These are phyloP conservation scores for Gaeumannomyces sp. DNA, from an alignment of 2,329 filamentous ascomycete species.

Conservation along the genomic window DNA sequence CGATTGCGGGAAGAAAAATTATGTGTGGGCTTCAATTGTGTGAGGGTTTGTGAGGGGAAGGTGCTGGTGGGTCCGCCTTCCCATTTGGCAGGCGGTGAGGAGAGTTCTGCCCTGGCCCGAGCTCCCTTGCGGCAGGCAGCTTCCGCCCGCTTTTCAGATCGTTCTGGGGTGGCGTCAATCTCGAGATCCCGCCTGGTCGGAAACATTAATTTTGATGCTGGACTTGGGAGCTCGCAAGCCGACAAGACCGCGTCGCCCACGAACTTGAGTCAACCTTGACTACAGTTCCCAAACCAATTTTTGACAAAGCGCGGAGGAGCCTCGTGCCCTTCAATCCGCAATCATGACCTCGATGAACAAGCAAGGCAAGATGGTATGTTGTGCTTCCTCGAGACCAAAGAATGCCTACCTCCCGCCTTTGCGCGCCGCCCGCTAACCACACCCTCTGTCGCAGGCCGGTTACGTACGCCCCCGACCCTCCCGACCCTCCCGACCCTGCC, in stretches of 20 bases:
- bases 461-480: slow-evolving; percentile 48
- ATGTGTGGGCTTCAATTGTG: slow-evolving; percentile 7
- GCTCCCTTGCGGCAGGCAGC: background rate
- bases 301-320: slow-evolving; percentile 34
- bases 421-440: slow-evolving; percentile 54
- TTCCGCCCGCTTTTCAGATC: background rate
- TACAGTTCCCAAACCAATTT: slow-evolving; percentile 37
- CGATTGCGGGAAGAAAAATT: slow-evolving; percentile 9
- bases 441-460: slow-evolving; percentile 53
- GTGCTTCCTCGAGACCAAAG: slow-evolving; percentile 19
- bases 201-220: slow-evolving; percentile 18
- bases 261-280: slow-evolving; percentile 29
- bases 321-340: slow-evolving; percentile 32
- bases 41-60: background rate
- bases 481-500: slow-evolving; percentile 12
- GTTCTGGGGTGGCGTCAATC: slow-evolving; percentile 1
- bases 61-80: background rate
- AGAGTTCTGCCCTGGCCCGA: background rate
- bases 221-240: slow-evolving; percentile 26
- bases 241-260: slow-evolving; percentile 24
- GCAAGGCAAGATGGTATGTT: slow-evolving; percentile 98
- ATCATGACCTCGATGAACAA: slow-evolving; percentile 70
- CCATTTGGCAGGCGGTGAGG: background rate
- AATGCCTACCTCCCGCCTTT: slow-evolving; percentile 26
- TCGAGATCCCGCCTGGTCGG: slow-evolving; percentile 7